Conservation (phyloP, 148 eudicot species). For the Polygonum aviculare region DNA sequence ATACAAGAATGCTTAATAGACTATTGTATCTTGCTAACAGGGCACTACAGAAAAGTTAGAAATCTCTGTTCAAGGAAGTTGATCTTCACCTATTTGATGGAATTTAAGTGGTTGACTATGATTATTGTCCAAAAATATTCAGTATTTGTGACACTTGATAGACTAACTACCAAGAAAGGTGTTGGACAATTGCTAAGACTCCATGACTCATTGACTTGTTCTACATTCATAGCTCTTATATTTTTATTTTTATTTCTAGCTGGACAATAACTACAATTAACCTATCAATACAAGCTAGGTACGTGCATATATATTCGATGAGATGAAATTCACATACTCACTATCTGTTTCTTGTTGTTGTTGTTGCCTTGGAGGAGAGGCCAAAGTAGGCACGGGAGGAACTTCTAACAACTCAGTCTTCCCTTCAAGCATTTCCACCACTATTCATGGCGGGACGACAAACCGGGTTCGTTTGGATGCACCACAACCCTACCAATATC, state of each 20-base stretch:
- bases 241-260: not conserved
- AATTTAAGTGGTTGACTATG: not conserved
- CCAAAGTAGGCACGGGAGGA: not conserved
- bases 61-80: too few species aligned
- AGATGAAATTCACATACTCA: not conserved
- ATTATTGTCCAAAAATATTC: not conserved
- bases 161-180: not conserved
- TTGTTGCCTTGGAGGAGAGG: constrained; percentile 1
- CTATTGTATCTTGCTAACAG: too few species aligned
- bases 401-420: not conserved
- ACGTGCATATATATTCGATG: not conserved
- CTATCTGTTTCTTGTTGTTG: not conserved
- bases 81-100: not conserved
- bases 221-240: not conserved
- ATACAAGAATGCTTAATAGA: too few species aligned
- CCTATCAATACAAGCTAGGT: not conserved
- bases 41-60: too few species aligned
- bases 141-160: not conserved
- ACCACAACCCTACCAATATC: not conserved
- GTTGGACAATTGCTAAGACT: not conserved
- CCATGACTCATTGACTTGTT: not conserved
- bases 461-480: not conserved
- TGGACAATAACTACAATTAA: not conserved
- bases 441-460: not conserved
- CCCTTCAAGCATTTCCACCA: not conserved